Evolutionary conservation across 2,329 filamentous ascomycete genomes (phyloP).

Genomic region (Ceratocystis huliohia): DNA sequence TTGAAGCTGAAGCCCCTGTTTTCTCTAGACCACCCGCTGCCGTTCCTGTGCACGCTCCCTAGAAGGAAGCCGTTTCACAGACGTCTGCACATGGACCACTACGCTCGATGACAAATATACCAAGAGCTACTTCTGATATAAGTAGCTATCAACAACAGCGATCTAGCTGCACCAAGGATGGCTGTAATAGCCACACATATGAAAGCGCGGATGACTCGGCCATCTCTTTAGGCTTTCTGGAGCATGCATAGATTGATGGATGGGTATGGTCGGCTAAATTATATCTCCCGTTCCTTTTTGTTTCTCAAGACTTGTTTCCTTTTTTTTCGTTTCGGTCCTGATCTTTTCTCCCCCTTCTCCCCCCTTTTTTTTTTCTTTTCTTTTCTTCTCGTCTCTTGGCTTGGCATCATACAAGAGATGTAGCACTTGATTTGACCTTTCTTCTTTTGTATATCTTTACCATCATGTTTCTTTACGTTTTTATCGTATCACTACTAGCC

Average conservation of each 20-base stretch:
- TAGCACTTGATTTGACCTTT: neutral
- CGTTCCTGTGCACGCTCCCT: constrained; percentile 19
- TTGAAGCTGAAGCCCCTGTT: constrained; percentile 14
- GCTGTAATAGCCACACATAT: neutral
- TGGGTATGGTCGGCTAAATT: neutral
- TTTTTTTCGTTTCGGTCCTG: neutral
- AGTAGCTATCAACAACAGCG: neutral
- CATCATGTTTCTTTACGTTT: neutral
- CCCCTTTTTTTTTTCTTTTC: neutral
- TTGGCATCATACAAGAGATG: neutral
- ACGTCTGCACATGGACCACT: neutral
- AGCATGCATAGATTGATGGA: neutral
- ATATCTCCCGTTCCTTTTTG: neutral
- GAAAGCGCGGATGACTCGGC: neutral
- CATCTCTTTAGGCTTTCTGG: neutral
- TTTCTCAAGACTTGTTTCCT: neutral
- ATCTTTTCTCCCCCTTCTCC: neutral
- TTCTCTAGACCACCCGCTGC: constrained; percentile 16
- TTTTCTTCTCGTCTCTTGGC: neutral
- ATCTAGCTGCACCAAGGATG: neutral
- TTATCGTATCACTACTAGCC: constrained; percentile 4
- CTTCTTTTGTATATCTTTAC: constrained; percentile 11
- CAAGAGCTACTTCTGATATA: neutral
- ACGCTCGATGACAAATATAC: neutral
- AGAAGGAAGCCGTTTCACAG: constrained; percentile 17